Evolutionary conservation across 2,329 filamentous ascomycete species (phyloP), one percentile per base, ranked within the genome.

Genomic region (Colletotrichum sojae): DNA sequence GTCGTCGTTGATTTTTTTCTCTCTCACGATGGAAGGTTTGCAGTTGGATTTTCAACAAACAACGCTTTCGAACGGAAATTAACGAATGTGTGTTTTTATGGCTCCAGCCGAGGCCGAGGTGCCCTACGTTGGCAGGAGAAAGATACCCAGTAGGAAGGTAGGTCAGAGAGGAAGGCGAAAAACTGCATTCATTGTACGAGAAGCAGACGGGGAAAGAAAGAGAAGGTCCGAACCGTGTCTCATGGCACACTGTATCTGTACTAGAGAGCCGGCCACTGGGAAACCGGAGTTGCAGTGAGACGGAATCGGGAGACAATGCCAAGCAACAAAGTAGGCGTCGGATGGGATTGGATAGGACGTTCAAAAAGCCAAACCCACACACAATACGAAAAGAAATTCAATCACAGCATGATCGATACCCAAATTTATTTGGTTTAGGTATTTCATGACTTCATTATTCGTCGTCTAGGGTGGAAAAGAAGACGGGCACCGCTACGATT

Each of bases 211-310:
- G 8, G 31, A 10, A 10, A 4, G 31, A 10, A 9, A 36, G 31
- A 36, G 31, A 8, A 36, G 10, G 31, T 9, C 10, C 9, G 31
- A 3, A 10, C 31, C 31, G 31, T 36, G 31, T 36, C 31, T 10
- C 31, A 10, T 10, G 31, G 31, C 31, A 36, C 31, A 36, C 5
- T 36, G 31, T 36, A 36, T 36, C 31, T 36, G 31, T 36, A 36
- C 40, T n/a, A n/a, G 52, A 36, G 27, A 31, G 22, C 22, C 13
- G 36, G 43, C 22, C 54, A 46, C 27, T 16, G 36, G 54, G 22
- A 25, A 27, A 57, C 36, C 39, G 40, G 40, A 57, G 36, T 57
- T 57, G 18, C 16, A 36, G 54, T 16, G 27, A 40, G 55, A 22
- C 31, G 46, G 46, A 48, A 58, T 13, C 25, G 52, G n/a, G 18